Base-by-base conservation (phyloP, 2,329 filamentous ascomycete genomes). In the Didymella exigua region DNA sequence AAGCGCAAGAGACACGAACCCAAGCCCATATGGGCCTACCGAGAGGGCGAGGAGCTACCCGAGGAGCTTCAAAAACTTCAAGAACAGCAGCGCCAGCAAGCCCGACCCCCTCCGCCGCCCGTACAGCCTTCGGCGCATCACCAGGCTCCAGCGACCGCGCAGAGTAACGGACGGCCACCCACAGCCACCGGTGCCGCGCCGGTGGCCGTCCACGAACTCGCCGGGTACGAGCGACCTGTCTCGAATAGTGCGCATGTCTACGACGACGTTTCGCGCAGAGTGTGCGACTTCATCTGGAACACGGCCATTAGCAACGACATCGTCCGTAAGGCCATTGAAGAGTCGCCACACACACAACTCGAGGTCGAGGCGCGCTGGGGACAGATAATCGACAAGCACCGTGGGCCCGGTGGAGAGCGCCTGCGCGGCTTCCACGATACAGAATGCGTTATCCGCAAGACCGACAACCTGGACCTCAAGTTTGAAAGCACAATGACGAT, bases 341-440 rank as follows among this genome's bases (percentile, higher is more conserved):
- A 82, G 51, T 78, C 81, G 10, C 82, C 84, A 14, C 86, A 86
- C 6, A 88, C 92, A 13, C 84, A 91, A 56, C 87, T 97, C 48
- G 95, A 99, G 75, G 90, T 99, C 49, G 95, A 99, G 77, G 95
- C 92, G 9, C 98, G 98, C 75, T 81, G 98, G 42, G 95, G 95
- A 16, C 88, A 86, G 23, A 81, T 98, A 13, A 86, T 86, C 69
- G 84, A 88, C 57, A 89, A 86, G 6, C 85, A 88, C 52, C 81
- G 87, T 5, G 33, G 40, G 31, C 14, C 33, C 41, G 84, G 91
- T n/a, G 78, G 93, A 23, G 38, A 50, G 19, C 78, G 83, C 9
- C 76, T 93, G 9, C 85, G 86, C 5, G 81, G 95, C 4, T 75
- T 82, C 19, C 88, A 90, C 0, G 89, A 95, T 71, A 89, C 85